phyloP scores from a whole-genome alignment of 2,329 filamentous ascomycete genomes.

The Aspergillus sp. region DNA sequence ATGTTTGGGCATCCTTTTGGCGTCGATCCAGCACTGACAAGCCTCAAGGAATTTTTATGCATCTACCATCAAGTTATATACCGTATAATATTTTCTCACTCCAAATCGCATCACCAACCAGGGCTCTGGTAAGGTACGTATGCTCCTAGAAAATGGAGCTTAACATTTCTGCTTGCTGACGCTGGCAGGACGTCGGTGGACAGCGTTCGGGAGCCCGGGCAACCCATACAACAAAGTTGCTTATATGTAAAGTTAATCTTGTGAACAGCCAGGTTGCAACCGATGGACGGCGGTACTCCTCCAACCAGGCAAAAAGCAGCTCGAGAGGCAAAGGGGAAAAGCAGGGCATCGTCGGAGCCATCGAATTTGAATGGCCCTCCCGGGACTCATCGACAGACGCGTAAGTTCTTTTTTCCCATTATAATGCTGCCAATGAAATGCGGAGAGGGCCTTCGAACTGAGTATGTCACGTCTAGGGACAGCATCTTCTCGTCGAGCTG shows the following conservation, averaged over 20 bases:
- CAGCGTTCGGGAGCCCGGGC: neutral
- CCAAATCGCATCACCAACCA: neutral
- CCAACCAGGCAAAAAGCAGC: conserved; percentile 7
- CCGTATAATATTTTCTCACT: neutral
- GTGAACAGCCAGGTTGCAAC: conserved; percentile 9
- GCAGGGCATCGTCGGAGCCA: neutral
- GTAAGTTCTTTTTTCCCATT: conserved; percentile 11
- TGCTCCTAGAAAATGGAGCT: neutral
- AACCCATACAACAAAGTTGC: neutral
- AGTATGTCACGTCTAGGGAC: conserved; percentile 7
- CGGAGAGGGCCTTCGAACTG: neutral
- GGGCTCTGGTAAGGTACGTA: neutral
- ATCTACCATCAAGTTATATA: neutral
- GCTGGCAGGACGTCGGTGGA: neutral
- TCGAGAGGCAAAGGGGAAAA: conserved; percentile 1
- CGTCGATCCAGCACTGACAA: neutral
- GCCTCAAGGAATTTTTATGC: neutral
- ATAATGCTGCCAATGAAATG: neutral
- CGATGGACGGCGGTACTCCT: conserved; percentile 15
- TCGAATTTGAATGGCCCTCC: neutral
- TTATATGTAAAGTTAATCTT: neutral
- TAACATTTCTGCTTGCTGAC: neutral
- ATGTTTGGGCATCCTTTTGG: neutral
- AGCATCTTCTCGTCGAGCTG: conserved; percentile 12
- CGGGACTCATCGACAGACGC: conserved; percentile 3